Percentiles rank a stretch among this genome's conserved stretches.
Evolutionary conservation across 2,329 filamentous ascomycete species (phyloP).

Genomic region (Penicillium sp.): DNA sequence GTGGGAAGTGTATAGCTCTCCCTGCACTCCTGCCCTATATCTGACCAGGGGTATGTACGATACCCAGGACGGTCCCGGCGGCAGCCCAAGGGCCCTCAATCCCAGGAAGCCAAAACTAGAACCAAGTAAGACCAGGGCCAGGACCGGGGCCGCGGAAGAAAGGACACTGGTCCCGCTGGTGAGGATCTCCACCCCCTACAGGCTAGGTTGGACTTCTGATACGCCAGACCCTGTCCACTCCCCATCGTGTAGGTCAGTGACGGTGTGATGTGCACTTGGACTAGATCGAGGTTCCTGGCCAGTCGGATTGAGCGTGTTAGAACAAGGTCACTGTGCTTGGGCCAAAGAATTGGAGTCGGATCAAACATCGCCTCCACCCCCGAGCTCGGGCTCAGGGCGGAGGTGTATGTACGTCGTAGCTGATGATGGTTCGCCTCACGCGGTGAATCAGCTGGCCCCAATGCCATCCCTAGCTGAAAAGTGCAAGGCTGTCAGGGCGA

Average conservation of each 20-base stretch:
- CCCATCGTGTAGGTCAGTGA: constrained; percentile 10
- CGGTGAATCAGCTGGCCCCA: constrained; percentile 12
- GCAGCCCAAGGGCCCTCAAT: background rate
- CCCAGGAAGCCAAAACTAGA: background rate
- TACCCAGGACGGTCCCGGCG: background rate
- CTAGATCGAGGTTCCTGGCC: constrained; percentile 19
- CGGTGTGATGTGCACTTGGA: constrained; percentile 20
- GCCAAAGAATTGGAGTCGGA: constrained; percentile 2
- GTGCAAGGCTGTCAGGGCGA: background rate
- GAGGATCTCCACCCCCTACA: constrained; percentile 7
- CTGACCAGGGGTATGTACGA: background rate
- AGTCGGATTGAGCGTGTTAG: constrained; percentile 20
- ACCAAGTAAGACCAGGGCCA: background rate
- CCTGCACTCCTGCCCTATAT: constrained; percentile 13
- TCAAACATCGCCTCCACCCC: constrained; percentile 5
- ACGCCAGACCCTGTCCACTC: constrained; percentile 16
- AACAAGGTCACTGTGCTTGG: constrained; percentile 4
- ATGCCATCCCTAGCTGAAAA: background rate
- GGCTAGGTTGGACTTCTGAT: constrained; percentile 15
- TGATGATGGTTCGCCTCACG: constrained; percentile 12
- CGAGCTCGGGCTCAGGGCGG: constrained; percentile 1
- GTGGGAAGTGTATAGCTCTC: background rate
- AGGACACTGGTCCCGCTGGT: constrained; percentile 15
- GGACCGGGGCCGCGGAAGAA: constrained; percentile 15
- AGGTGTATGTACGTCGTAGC: background rate